Percentiles rank a stretch among this genome's conserved stretches.
Conservation (phyloP, 2,329 filamentous ascomycete species). For the Catunica adiposa region DNA sequence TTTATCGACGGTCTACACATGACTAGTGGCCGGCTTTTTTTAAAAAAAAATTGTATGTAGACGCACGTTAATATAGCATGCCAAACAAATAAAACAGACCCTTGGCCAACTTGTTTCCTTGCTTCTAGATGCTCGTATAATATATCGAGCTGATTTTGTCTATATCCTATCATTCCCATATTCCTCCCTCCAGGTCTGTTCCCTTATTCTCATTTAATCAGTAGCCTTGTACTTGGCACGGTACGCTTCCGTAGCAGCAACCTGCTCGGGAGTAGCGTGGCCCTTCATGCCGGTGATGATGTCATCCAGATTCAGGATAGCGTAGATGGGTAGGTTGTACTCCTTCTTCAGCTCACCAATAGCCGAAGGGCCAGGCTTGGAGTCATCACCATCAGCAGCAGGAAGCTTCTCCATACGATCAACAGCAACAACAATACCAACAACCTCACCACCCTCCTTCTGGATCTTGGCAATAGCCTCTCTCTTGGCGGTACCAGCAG, state of each 20-base stretch:
- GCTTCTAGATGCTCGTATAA: background rate
- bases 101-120: no score
- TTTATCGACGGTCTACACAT: background rate
- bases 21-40: background rate
- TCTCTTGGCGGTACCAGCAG: constrained; percentile 81
- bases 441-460: constrained; percentile 67
- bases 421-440: constrained; percentile 75
- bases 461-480: constrained; percentile 84
- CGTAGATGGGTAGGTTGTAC: constrained; percentile 65
- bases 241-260: constrained; percentile 57
- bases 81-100: no score
- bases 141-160: no score
- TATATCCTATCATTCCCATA: background rate
- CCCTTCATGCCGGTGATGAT: constrained; percentile 54
- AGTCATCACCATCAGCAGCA: constrained; percentile 45
- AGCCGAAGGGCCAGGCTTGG: constrained; percentile 55
- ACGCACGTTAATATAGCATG: background rate
- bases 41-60: background rate
- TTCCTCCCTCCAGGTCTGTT: background rate
- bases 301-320: constrained; percentile 73
- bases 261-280: constrained; percentile 43
- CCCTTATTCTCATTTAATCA: constrained; percentile 21
- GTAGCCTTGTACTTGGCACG: constrained; percentile 46
- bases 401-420: constrained; percentile 76
- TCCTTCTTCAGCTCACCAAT: constrained; percentile 75